Evolutionary conservation across 192 early-diverging fungal species (phyloP), one percentile per base, ranked within the genome.

Genomic region (Podila epigama): DNA sequence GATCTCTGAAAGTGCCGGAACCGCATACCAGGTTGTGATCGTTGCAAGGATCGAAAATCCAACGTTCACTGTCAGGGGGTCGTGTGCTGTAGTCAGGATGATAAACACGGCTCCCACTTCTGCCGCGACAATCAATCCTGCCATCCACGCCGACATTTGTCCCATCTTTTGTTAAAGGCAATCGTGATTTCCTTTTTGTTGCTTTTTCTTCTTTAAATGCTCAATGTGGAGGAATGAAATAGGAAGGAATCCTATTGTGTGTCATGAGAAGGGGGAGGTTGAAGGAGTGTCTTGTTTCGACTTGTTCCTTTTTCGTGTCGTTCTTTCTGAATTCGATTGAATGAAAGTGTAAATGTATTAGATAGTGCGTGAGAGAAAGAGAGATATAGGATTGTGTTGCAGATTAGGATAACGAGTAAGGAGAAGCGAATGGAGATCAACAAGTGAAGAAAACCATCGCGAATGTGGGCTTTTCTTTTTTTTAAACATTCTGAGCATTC

Each of bases 21-120:
- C 84, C 15, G 91, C 67, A 33, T 75, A 81, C 87, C 87, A 95
- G 3, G 95, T 94, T 3, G 83, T 81, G n/a, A 89, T 68, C 3
- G 88, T 88, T 0, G 93, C 95, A 11, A 94, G 62, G 27, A 87
- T 54, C 8, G 93, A 87, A 12, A 94, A 85, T 22, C 88, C 89
- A 20, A 86, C 29, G 27, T 89, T 92, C 37, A 94, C 90, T 2
- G 88, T 88, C 50, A 95, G 66, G 11, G 93, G 90, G 75, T 93
- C 91, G 75, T 92, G 85, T 12, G 89, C 72, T 8, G 85, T 84
- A 34, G 86, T 86, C 60, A 85, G 81, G 51, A 87, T 68, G 64
- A 89, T 73, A 33, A 83, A 87, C 11, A 88, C 54, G 4, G 81
- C 68, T 2, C 62, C 70, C 11, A 68, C 60, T 35, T 63, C 68